Conservation (phyloP, 495 filamentous ascomycete genomes). For the Xylaria grammica region DNA sequence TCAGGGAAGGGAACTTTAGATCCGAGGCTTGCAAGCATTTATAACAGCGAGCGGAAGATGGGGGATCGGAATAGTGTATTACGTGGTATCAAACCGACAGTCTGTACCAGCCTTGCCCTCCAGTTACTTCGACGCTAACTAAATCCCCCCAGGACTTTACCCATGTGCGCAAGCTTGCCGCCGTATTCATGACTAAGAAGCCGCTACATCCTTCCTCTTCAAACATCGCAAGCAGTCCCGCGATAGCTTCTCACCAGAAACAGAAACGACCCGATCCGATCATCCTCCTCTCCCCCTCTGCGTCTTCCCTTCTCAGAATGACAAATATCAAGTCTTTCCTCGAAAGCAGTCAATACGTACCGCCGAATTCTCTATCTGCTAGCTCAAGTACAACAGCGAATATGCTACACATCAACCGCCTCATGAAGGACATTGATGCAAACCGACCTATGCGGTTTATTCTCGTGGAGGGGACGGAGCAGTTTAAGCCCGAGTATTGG, state of each 20-base stretch:
- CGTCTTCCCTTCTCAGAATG: constrained; percentile 95
- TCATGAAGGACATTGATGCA: constrained; percentile 74
- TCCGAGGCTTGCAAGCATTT: constrained; percentile 83
- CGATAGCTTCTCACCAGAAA: constrained; percentile 55
- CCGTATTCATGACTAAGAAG: constrained; percentile 75
- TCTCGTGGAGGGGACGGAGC: constrained; percentile 86
- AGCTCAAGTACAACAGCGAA: constrained; percentile 63
- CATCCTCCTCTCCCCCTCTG: constrained; percentile 97
- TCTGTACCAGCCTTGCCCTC: constrained; percentile 48
- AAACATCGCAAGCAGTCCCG: constrained; percentile 39
- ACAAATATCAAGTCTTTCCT: constrained; percentile 97
- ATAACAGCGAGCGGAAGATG: constrained; percentile 86
- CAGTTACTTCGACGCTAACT: constrained; percentile 27
- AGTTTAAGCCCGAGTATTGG: constrained; percentile 99
- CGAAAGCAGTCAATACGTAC: constrained; percentile 78
- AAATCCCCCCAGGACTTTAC: constrained; percentile 80
- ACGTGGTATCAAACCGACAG: constrained; percentile 86
- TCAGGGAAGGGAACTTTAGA: constrained; percentile 70
- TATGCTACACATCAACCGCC: constrained; percentile 82
- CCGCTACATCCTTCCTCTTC: constrained; percentile 42
- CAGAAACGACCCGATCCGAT: constrained; percentile 83
- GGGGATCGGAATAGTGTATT: constrained; percentile 90
- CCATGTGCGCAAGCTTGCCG: constrained; percentile 84
- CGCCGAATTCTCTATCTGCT: constrained; percentile 68
- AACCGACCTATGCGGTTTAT: constrained; percentile 85